These are phyloP conservation scores for Lasiosphaeria miniovina DNA, from an alignment of 495 filamentous ascomycete genomes.

Conservation along the genomic window DNA sequence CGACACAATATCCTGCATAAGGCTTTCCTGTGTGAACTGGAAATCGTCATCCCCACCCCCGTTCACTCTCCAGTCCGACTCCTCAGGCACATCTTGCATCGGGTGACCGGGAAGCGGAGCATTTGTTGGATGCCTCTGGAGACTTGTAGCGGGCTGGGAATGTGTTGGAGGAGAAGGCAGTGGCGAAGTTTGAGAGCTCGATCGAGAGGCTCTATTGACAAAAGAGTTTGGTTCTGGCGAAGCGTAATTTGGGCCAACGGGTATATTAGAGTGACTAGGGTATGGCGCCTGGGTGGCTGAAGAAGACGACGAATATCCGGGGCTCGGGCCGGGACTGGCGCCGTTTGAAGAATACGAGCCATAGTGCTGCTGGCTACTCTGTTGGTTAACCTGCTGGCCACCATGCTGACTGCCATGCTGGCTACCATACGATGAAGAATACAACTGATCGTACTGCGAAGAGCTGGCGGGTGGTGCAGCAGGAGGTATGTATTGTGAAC, in stretches of 20 bases:
- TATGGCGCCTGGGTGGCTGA: constrained; percentile 42
- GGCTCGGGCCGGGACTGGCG: constrained; percentile 18
- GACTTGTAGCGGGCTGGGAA: constrained; percentile 28
- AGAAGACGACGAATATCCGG: constrained; percentile 30
- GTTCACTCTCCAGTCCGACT: constrained; percentile 35
- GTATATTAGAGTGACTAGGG: constrained; percentile 45
- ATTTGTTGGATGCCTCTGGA: constrained; percentile 53
- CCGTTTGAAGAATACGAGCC: constrained; percentile 32
- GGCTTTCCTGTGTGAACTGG: constrained; percentile 43
- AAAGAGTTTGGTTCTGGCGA: constrained; percentile 42
- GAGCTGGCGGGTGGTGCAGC: constrained; percentile 19
- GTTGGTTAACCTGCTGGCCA: no score
- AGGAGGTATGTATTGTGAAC: constrained; percentile 31
- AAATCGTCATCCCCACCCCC: constrained; percentile 33
- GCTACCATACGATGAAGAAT: constrained; percentile 19
- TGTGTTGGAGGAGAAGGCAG: constrained; percentile 38
- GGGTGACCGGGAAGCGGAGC: constrained; percentile 53
- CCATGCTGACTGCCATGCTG: constrained; percentile 6
- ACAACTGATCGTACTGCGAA: constrained; percentile 29
- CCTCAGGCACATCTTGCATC: constrained; percentile 41
- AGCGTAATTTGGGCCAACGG: constrained; percentile 44
- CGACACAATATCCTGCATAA: constrained; percentile 55
- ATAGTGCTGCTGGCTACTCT: constrained; percentile 19
- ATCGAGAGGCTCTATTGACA: constrained; percentile 37
- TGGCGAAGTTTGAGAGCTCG: constrained; percentile 42